Evolutionary conservation across 805 yeast species (phyloP).

Genomic region (Candida argentea): DNA sequence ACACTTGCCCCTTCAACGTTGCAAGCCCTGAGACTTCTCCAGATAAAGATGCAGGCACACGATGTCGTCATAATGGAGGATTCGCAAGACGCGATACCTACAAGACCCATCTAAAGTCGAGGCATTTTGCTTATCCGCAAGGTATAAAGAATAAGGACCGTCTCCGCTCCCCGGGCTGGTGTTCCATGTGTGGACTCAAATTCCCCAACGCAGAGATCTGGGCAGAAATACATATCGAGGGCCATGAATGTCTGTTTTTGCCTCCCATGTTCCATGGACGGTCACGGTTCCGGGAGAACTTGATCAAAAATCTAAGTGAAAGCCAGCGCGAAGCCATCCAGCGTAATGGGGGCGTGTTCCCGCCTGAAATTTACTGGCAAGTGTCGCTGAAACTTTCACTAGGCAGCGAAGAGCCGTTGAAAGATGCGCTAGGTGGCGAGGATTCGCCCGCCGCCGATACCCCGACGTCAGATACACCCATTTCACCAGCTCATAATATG

Average conservation of each 20-base stretch:
- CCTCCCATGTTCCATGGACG: slow-evolving; percentile 36
- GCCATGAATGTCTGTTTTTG: slow-evolving; percentile 36
- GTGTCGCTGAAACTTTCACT: not conserved
- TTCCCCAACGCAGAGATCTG: slow-evolving; percentile 41
- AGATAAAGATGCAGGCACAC: slow-evolving; percentile 30
- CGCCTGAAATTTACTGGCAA: not conserved
- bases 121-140: slow-evolving; percentile 48
- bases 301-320: slow-evolving; percentile 27
- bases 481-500: not conserved
- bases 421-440: not conserved
- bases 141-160: slow-evolving; percentile 42
- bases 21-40: slow-evolving; percentile 22
- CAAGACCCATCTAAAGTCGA: slow-evolving; percentile 46
- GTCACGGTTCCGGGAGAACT: slow-evolving; percentile 31
- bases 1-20: slow-evolving; percentile 42
- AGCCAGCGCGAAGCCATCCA: slow-evolving; percentile 9
- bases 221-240: slow-evolving; percentile 42
- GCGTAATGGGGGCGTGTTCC: slow-evolving; percentile 5
- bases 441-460: not conserved
- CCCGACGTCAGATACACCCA: not conserved
- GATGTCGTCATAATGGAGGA: slow-evolving; percentile 50
- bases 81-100: slow-evolving; percentile 52
- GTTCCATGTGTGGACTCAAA: slow-evolving; percentile 45
- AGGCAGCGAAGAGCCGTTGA: not conserved
- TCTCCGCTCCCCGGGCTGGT: slow-evolving; percentile 33